Evolutionary conservation across 805 yeast species (phyloP), one percentile per base, ranked within the genome.

Genomic region (Isabelozyma pseudorhagii): DNA sequence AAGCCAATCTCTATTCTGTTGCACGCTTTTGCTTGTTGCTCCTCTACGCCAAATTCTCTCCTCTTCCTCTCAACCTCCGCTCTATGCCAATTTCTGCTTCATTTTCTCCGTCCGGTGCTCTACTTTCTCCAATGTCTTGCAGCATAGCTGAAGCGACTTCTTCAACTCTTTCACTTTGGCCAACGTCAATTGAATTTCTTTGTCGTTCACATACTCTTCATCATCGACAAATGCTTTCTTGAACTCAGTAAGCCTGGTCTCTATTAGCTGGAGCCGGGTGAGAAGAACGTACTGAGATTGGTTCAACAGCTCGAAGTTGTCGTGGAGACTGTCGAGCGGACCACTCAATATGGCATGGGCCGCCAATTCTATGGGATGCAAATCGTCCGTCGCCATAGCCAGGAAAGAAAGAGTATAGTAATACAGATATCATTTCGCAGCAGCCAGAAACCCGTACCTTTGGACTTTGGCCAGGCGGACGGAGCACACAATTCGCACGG

Each of bases 311-410:
- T 79, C 78, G 31, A 83, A 69, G 48, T 77, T 78, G 46, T 76
- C 75, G 47, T 79, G 74, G 21, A 83, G 63, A 4, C 64, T 67
- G 40, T 83, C 86, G 8, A 83, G 62, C 1, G 86, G 77, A 1
- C 79, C 78, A 31, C 82, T 82, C 7, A 83, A 58, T 1, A 83
- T 60, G 8, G 81, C 66, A 52, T 83, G 87, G 0, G 83, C 85
- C 2, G 82, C 74, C 28, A 82, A 67, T 52, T 83, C 88, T 42
- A 83, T 74, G 0, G 86, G 85, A 58, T 83, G 87, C 13, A 82
- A 68, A 29, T 77, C 76, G 34, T 52, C 31, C 10, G 49, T 11
- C 4, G 38, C 47, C 40, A 38, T 38, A 8, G 6, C 38, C 6
- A 6, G 25, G 25, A 4, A 21, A 21, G 25, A 21, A 21, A 21